Evolutionary conservation across 345 rosid genomes (phyloP), one percentile per base, ranked within the genome.

Genomic region (Moringa oleifera): DNA sequence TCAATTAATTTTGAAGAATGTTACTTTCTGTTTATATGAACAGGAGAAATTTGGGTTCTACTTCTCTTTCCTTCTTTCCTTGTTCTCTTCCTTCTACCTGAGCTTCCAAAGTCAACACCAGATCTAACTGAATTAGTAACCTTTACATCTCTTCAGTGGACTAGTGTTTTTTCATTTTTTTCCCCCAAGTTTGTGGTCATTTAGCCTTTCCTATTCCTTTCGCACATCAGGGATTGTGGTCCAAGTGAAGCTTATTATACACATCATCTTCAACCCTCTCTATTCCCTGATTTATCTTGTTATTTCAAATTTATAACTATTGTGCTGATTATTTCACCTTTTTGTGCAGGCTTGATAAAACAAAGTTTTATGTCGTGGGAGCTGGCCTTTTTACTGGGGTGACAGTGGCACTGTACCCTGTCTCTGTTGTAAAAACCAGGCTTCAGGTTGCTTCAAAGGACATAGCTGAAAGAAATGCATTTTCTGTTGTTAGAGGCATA

Each of bases 301-400:
- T 28, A 2, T 28, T 52, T 60, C 0, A 23, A 52, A n/a, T 37
- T 7, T 58, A 20, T 31, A 58, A n/a, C 28, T 18, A 20, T 23
- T 21, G 53, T 69, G 63, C 59, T 74, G 25, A 65, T 71, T 62
- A 53, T 51, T 25, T 55, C 23, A n/a, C 46, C 58, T 33, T 47
- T 68, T 66, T 56, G 21, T 82, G 75, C 83, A 94, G 97, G 85
- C 97, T 94, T 61, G 96, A 94, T 67, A 94, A 88, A 71, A 83
- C 86, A 57, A 87, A 84, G 80, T 90, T 94, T 75, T 94, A 90
- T 68, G 85, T 85, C 51, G 83, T 76, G 24, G 99, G 99, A 68
- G 97, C 99, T 47, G 99, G 97, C 18, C 80, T 94, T 63, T 94
- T 94, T 81, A 88, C 99, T 0, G 99, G 97, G 69, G 67, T 94